These are phyloP conservation scores for Pseudogymnoascus sp. DNA, from an alignment of 2,329 filamentous ascomycete species.

Conservation along the genomic window DNA sequence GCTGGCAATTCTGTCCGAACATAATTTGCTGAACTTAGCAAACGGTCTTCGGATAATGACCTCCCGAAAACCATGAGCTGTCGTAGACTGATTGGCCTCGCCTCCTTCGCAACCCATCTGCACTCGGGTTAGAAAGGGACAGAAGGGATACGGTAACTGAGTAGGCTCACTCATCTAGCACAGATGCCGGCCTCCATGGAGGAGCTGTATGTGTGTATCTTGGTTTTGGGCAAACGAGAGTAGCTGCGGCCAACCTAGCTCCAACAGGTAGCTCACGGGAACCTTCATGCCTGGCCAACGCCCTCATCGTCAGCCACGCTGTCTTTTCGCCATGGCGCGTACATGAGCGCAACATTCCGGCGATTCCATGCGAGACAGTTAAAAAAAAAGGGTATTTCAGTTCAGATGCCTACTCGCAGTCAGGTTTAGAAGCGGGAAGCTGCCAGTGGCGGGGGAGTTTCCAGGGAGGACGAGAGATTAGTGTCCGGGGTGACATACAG, in stretches of 20 bases:
- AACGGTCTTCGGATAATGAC: slow-evolving; percentile 77
- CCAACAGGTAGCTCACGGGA: neutral
- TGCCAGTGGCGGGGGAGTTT: neutral
- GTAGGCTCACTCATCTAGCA: slow-evolving; percentile 52
- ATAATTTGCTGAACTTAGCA: slow-evolving; percentile 95
- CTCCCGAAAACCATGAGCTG: slow-evolving; percentile 97
- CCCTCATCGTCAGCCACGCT: slow-evolving; percentile 24
- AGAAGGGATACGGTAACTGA: neutral
- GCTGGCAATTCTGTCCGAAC: slow-evolving; percentile 90
- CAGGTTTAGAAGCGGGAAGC: neutral
- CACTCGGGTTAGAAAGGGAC: neutral
- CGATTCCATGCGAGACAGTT: slow-evolving; percentile 26
- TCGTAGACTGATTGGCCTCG: slow-evolving; percentile 87
- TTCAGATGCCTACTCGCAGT: neutral
- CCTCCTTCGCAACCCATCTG: slow-evolving; percentile 89
- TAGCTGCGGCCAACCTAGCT: neutral
- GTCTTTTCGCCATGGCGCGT: slow-evolving; percentile 27
- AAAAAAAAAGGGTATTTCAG: neutral
- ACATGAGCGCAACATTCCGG: slow-evolving; percentile 29
- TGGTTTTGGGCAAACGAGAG: slow-evolving; percentile 7
- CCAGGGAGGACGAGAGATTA: neutral
- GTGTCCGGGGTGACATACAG: neutral
- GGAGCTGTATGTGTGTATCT: slow-evolving; percentile 23
- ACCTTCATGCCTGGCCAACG: slow-evolving; percentile 14
- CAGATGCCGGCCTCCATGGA: slow-evolving; percentile 54